Evolutionary conservation across 75 land plant species (phyloP), one percentile per base, ranked within the genome.

Genomic region (Picea sitchensis): DNA sequence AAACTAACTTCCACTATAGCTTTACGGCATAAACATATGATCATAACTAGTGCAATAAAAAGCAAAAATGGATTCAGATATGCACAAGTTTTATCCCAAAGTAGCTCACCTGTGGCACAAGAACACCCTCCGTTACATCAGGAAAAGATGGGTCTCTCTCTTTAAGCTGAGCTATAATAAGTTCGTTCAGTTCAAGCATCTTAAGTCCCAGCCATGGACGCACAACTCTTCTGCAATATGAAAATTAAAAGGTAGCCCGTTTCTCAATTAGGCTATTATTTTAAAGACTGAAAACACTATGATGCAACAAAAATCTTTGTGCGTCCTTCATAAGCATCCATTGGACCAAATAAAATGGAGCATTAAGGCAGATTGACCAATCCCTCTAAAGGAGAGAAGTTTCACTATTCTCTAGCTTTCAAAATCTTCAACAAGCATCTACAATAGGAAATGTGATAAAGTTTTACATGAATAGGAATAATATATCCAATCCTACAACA

Each of bases 181-280:
- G 85, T 12, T 94, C 92, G 73, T 92, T 96, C 20, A 94, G 89
- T 78, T 92, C 98, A 83, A 89, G 79, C 99, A 96, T 94, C 77
- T 96, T 94, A 81, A 96, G 81, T 58, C 99, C 99, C 65, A 96
- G 89, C 99, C 99, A 96, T 12, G 99, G 99, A 14, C 92, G 85
- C 59, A 92, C 87, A 56, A 94, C 97, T 83, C 88, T 96, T 84
- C 98, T 96, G 89, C 81, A 88, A 20, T 80, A 59, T 61, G 64
- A 65, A 12, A 59, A 47, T 74, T 18, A 65, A 68, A 17, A 76
- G 38, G 20, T 44, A 0, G 47, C 74, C 21, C 56, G 9, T 51
- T 2, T 2, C 56, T 9, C 56, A 9, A 51, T 51, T 51, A 51
- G 56, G 56, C 12, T 51, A 51, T 51, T 9, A 51, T 9, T 51